Conservation (phyloP, 306 rosid species). For the Echinosophora koreensis region DNA sequence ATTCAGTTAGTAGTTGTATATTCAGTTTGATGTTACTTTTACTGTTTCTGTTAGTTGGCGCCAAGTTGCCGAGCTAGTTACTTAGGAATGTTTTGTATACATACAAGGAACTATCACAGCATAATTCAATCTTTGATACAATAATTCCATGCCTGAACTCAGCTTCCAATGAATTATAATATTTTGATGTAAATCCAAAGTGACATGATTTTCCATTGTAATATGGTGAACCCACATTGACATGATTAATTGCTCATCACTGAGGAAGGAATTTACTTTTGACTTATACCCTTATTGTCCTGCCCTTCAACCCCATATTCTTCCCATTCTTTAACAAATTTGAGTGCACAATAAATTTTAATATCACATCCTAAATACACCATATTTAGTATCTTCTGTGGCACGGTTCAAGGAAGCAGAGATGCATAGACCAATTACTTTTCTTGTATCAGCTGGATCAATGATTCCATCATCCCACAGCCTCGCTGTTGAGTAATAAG, state of each 20-base stretch:
- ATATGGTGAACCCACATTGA: not conserved
- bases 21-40: too few species aligned
- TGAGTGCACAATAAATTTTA: constrained; percentile 29
- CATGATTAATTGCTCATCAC: not conserved
- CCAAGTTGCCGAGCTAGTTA: too few species aligned
- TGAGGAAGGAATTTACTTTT: not conserved
- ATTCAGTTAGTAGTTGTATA: too few species aligned
- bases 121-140: too few species aligned
- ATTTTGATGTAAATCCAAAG: too few species aligned
- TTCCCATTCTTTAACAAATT: constrained; percentile 22
- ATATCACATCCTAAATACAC: constrained; percentile 90
- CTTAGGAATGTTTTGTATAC: too few species aligned
- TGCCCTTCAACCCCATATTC: not conserved
- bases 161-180: too few species aligned
- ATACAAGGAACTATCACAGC: too few species aligned
- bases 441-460: constrained; percentile 97
- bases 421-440: constrained; percentile 73
- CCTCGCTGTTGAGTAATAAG: constrained; percentile 94
- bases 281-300: not conserved
- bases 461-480: constrained; percentile 95
- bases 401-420: constrained; percentile 81
- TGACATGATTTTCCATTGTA: constrained; percentile 1
- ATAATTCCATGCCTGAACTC: too few species aligned
- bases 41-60: too few species aligned
- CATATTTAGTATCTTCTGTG: constrained; percentile 77